These are phyloP conservation scores for Diaporthe velutina DNA, from an alignment of 2,329 filamentous ascomycete genomes.

Conservation along the genomic window DNA sequence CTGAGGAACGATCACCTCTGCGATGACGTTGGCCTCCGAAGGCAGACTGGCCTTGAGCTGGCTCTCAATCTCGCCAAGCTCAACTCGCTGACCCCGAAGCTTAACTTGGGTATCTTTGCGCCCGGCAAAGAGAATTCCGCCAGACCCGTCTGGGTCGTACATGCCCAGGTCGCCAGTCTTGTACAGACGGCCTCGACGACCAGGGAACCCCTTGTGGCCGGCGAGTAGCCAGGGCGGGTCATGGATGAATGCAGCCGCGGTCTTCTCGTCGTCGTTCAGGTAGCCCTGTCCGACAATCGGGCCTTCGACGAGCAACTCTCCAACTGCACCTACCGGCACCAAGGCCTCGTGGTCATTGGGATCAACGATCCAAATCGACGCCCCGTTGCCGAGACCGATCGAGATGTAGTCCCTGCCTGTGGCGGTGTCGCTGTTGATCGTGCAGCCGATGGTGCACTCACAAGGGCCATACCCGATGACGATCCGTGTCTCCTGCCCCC, in stretches of 20 bases:
- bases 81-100: slow-evolving; percentile 69
- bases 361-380: slow-evolving; percentile 46
- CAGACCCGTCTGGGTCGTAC: slow-evolving; percentile 55
- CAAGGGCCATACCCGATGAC: slow-evolving; percentile 67
- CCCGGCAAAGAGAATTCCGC: slow-evolving; percentile 57
- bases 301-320: slow-evolving; percentile 55
- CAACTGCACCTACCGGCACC: slow-evolving; percentile 48
- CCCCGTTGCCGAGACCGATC: slow-evolving; percentile 45
- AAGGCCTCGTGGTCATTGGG: slow-evolving; percentile 45
- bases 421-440: slow-evolving; percentile 45
- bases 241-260: slow-evolving; percentile 49
- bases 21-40: slow-evolving; percentile 55
- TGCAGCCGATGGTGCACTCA: slow-evolving; percentile 62
- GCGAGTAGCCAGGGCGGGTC: slow-evolving; percentile 43
- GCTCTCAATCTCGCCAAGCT: slow-evolving; percentile 64
- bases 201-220: slow-evolving; percentile 49
- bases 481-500: slow-evolving; percentile 60
- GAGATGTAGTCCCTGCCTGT: slow-evolving; percentile 44
- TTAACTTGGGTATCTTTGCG: slow-evolving; percentile 72
- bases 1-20: slow-evolving; percentile 58
- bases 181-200: slow-evolving; percentile 57
- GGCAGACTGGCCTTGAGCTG: slow-evolving; percentile 54
- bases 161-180: slow-evolving; percentile 63
- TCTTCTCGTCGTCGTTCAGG: slow-evolving; percentile 53
- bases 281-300: slow-evolving; percentile 65